Percentiles rank a stretch among this genome's conserved stretches.
Evolutionary conservation across 2,329 filamentous ascomycete species (phyloP).

Genomic region (Cercospora sp.): DNA sequence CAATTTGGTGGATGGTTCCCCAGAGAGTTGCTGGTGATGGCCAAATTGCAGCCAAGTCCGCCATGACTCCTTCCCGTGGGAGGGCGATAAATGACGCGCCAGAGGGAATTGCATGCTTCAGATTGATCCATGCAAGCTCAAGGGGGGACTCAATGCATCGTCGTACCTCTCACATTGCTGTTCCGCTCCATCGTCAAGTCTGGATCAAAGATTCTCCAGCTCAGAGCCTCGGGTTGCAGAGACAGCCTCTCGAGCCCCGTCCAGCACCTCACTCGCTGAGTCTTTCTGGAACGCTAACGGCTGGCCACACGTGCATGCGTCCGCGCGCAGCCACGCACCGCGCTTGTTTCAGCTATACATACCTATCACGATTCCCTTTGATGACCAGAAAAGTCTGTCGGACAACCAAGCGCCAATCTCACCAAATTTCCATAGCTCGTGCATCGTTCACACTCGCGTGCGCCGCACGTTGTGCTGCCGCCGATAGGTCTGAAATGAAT

Average conservation of each 20-base stretch:
- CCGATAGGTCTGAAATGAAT: not conserved
- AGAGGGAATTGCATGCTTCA: not conserved
- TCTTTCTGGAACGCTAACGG: constrained; percentile 1
- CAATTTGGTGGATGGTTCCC: not conserved
- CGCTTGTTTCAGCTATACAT: constrained; percentile 14
- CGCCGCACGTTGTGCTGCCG: not conserved
- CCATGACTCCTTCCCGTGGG: not conserved
- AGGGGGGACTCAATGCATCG: not conserved
- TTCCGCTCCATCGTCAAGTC: not conserved
- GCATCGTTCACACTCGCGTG: not conserved
- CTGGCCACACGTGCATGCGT: constrained; percentile 6
- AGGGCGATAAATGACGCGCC: not conserved
- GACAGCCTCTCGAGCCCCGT: not conserved
- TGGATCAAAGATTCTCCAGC: not conserved
- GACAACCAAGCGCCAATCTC: not conserved
- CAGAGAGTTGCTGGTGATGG: not conserved
- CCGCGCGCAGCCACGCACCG: constrained; percentile 5
- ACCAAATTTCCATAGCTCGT: not conserved
- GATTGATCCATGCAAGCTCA: not conserved
- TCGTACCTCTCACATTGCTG: not conserved
- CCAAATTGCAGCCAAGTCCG: not conserved
- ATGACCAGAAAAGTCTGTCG: not conserved
- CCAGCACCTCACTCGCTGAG: not conserved
- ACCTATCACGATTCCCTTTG: not conserved
- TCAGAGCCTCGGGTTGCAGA: not conserved